A percentile compares a stretch with the other conserved stretches of the same genome.
These are phyloP conservation scores for Verticillium longisporum DNA, from an alignment of 2,329 filamentous ascomycete genomes.

Conservation along the genomic window DNA sequence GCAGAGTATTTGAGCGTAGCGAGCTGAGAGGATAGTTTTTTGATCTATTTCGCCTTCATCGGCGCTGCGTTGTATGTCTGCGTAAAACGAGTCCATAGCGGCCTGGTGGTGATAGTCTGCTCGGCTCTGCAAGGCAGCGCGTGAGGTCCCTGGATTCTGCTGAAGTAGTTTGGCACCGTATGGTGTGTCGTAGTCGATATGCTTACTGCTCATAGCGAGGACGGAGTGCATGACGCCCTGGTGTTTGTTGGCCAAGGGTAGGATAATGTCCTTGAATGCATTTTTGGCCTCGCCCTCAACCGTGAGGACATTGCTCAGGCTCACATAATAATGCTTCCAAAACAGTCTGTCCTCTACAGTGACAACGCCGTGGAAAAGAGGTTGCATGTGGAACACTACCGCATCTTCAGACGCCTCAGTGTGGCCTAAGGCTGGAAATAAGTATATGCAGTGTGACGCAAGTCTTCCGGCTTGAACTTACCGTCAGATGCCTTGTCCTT, in stretches of 20 bases:
- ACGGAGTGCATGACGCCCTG: constrained; percentile 86
- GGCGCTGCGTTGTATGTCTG: constrained; percentile 33
- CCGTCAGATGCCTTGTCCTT: constrained; percentile 68
- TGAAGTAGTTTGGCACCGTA: constrained; percentile 47
- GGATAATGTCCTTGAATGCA: constrained; percentile 76
- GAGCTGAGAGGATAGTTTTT: constrained; percentile 42
- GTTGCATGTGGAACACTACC: constrained; percentile 46
- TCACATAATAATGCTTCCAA: constrained; percentile 74
- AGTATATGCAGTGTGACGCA: background rate
- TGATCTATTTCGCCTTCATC: constrained; percentile 36
- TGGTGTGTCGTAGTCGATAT: constrained; percentile 55
- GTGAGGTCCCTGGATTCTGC: constrained; percentile 39
- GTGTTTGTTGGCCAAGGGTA: constrained; percentile 75
- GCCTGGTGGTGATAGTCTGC: constrained; percentile 49
- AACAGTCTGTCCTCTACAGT: constrained; percentile 73
- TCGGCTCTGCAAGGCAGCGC: constrained; percentile 39
- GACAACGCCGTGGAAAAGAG: constrained; percentile 75
- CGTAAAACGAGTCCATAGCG: constrained; percentile 45
- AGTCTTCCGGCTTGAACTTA: constrained; percentile 21
- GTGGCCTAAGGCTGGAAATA: background rate
- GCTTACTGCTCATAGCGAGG: constrained; percentile 74
- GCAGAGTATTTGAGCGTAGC: constrained; percentile 58
- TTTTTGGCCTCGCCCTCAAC: constrained; percentile 76
- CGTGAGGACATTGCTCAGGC: constrained; percentile 74
- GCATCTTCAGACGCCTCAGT: constrained; percentile 3